Evolutionary conservation across 345 rosid species (phyloP).

Genomic region (Eucalyptus cloeziana): DNA sequence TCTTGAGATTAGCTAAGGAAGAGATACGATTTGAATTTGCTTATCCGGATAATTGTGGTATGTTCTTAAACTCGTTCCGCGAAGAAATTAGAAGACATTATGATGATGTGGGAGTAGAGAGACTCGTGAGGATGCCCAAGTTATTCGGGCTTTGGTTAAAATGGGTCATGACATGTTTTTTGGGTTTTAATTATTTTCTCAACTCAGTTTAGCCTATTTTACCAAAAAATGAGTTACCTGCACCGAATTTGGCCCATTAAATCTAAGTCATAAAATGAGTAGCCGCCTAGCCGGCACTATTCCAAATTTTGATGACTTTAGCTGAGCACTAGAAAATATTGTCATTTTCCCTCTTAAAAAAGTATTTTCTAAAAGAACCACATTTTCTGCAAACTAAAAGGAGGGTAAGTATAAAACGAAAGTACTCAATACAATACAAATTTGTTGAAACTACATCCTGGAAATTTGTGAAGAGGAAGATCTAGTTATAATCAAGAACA

Average conservation of each 20-base stretch:
- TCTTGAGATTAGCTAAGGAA: neutral
- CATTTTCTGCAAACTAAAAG: too few species aligned
- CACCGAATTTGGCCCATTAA: accelerated
- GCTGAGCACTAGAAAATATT: accelerated
- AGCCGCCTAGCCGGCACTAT: too few species aligned
- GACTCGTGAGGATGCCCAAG: neutral
- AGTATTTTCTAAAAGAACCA: too few species aligned
- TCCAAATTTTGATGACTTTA: too few species aligned
- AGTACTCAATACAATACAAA: neutral
- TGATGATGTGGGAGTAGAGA: neutral
- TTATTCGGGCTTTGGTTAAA: too few species aligned
- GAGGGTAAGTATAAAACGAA: neutral
- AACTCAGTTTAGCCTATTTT: too few species aligned
- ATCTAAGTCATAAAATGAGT: too few species aligned
- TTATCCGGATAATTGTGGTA: neutral
- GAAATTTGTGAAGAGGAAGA: neutral
- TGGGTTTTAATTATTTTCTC: neutral
- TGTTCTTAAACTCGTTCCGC: neutral
- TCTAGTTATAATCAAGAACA: neutral
- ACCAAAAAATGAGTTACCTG: accelerated
- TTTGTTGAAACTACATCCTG: neutral
- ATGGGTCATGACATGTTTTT: too few species aligned
- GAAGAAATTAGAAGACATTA: neutral
- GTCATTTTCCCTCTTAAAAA: too few species aligned
- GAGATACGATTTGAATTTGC: neutral